Percentiles rank a stretch among this genome's conserved stretches.
These are phyloP conservation scores for Lactarius indigo DNA, from an alignment of 768 basidiomycete species.

Conservation along the genomic window DNA sequence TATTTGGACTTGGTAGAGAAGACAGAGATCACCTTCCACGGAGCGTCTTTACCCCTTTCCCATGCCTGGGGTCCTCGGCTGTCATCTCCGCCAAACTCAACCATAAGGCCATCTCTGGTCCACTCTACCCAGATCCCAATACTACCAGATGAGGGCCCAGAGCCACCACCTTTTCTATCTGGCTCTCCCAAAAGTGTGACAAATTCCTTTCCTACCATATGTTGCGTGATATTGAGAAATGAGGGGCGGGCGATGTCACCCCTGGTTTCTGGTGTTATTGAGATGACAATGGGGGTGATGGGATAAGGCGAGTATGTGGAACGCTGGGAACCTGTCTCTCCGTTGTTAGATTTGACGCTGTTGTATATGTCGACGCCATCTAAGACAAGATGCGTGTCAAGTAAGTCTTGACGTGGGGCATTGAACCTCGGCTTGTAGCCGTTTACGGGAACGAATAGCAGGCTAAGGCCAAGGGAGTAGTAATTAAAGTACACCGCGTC, in stretches of 20 bases:
- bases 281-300: slow-evolving; percentile 47
- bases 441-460: slow-evolving; percentile 65
- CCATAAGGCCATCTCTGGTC: slow-evolving; percentile 76
- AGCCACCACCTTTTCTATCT: slow-evolving; percentile 84
- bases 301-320: slow-evolving; percentile 57
- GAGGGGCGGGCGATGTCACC: slow-evolving; percentile 36
- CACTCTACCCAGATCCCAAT: slow-evolving; percentile 96
- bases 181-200: slow-evolving; percentile 79
- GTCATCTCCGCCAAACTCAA: slow-evolving; percentile 79
- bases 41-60: slow-evolving; percentile 80
- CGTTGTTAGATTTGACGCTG: slow-evolving; percentile 34
- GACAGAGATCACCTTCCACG: slow-evolving; percentile 72
- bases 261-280: slow-evolving; percentile 31
- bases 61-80: slow-evolving; percentile 80
- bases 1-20: slow-evolving; percentile 39
- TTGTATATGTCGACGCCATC: slow-evolving; percentile 88
- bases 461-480: slow-evolving; percentile 70
- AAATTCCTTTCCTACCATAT: slow-evolving; percentile 74
- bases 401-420: slow-evolving; percentile 43
- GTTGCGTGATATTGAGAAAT: slow-evolving; percentile 41
- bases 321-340: slow-evolving; percentile 37
- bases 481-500: slow-evolving; percentile 90
- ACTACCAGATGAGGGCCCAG: slow-evolving; percentile 77
- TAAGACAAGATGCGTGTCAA: slow-evolving; percentile 49
- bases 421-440: slow-evolving; percentile 58